Base-by-base conservation (phyloP, 192 early-diverging fungal genomes). In the Coemansia furcata region DNA sequence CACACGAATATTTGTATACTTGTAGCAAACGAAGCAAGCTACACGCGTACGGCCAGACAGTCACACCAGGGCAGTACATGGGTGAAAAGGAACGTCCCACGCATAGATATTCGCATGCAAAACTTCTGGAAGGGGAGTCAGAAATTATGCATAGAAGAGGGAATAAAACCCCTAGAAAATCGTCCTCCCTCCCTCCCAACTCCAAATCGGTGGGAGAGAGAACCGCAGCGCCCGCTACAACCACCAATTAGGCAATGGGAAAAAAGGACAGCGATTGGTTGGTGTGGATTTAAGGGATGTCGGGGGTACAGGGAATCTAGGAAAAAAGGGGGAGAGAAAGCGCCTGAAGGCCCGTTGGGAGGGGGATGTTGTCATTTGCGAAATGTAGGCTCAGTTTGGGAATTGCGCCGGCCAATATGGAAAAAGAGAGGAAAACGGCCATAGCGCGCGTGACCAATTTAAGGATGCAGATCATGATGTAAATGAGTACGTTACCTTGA, bases 31-130 rank as follows among this genome's bases (percentile, higher is more conserved):
- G 58, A 19, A 60, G 35, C 36, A 23, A 3, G 30, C 36, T 39
- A n/a, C 36, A 60, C 36, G 21, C n/a, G 26, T 60, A 60, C 58
- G 58, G 58, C 58, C 58, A 19, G 36, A 36, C 58, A 60, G 58
- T 60, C 23, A 60, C 21, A 33, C 58, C 36, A 38, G 58, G 35
- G 36, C 58, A 60, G 58, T 60, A 60, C 58, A 39, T 60, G 36
- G 58, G 58, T 36, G 21, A 38, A 23, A 55, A 15, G n/a, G 36
- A 9, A 10, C 1, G 19, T 60, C 58, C 58, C 58, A 60, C 58
- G 58, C 58, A 39, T 58, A 6, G 55, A 32, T 5, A 4, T 36
- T 36, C 11, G 55, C 9, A 19, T n/a, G 55, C 23, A 26, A 29
- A 36, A 58, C 17, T 14, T 0, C 52, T 5, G 19, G 9, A 7